These are phyloP conservation scores for Fusarium sulawesiense DNA, from an alignment of 2,329 filamentous ascomycete genomes.

Conservation along the genomic window DNA sequence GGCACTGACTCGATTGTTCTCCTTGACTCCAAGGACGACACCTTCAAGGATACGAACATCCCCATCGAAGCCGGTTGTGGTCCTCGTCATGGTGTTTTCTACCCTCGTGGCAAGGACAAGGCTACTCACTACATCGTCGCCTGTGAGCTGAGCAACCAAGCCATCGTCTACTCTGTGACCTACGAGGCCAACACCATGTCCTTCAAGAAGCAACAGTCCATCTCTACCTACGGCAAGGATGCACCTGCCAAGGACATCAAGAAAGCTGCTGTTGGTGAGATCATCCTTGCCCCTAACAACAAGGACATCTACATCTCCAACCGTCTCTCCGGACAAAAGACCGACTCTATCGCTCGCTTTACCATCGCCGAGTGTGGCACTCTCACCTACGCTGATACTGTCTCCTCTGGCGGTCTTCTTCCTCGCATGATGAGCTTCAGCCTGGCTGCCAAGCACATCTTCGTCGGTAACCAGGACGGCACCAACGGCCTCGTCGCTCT, in stretches of 20 bases:
- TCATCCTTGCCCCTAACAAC: slow-evolving; percentile 56
- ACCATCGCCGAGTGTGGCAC: slow-evolving; percentile 47
- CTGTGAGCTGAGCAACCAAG: slow-evolving; percentile 59
- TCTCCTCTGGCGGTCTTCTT: slow-evolving; percentile 51
- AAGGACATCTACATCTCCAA: slow-evolving; percentile 64
- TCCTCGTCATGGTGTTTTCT: slow-evolving; percentile 64
- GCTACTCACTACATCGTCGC: slow-evolving; percentile 61
- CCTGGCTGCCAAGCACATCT: slow-evolving; percentile 54
- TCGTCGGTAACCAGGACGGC: slow-evolving; percentile 61
- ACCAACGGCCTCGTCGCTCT: slow-evolving; percentile 55
- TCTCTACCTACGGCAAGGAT: slow-evolving; percentile 56
- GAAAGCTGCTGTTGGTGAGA: slow-evolving; percentile 58
- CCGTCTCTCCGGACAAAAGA: slow-evolving; percentile 58
- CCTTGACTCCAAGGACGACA: slow-evolving; percentile 57
- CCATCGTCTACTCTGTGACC: slow-evolving; percentile 56
- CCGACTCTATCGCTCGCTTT: slow-evolving; percentile 63
- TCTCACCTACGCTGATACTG: slow-evolving; percentile 51
- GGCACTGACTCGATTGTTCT: slow-evolving; percentile 61
- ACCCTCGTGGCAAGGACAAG: slow-evolving; percentile 48
- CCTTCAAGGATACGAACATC: slow-evolving; percentile 52
- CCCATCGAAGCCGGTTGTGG: slow-evolving; percentile 55
- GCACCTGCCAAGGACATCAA: slow-evolving; percentile 51
- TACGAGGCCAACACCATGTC: slow-evolving; percentile 53
- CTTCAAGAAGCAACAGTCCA: slow-evolving; percentile 52
- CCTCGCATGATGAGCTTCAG: slow-evolving; percentile 62